A percentile compares a stretch with the other conserved stretches of the same genome.
Evolutionary conservation across 2,329 filamentous ascomycete species (phyloP).

Genomic region (Penicillium sp.): DNA sequence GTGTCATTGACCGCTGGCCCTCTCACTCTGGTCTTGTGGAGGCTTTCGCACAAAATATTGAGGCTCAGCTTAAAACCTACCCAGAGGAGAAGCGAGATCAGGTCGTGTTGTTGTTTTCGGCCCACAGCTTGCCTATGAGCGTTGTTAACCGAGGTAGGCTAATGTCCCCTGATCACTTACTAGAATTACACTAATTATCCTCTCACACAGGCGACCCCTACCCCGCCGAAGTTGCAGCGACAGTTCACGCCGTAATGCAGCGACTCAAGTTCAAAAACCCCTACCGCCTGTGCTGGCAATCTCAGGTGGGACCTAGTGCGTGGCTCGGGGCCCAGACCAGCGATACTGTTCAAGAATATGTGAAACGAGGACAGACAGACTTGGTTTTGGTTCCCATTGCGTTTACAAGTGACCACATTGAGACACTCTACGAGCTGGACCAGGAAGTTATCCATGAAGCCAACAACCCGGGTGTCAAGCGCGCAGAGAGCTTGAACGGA

Average conservation of each 20-base stretch:
- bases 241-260: conserved; percentile 95
- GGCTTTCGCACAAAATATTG: conserved; percentile 89
- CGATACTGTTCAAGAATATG: conserved; percentile 81
- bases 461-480: conserved; percentile 76
- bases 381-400: conserved; percentile 90
- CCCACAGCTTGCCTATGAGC: conserved; percentile 93
- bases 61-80: conserved; percentile 79
- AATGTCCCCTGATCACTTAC: background rate
- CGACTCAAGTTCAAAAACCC: conserved; percentile 82
- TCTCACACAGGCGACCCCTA: conserved; percentile 74
- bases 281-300: conserved; percentile 96
- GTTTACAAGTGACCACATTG: conserved; percentile 98
- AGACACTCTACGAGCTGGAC: conserved; percentile 93
- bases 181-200: background rate
- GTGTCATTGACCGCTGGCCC: conserved; percentile 97
- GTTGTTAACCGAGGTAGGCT: conserved; percentile 83
- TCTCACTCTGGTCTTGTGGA: conserved; percentile 87
- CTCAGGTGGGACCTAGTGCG: conserved; percentile 89
- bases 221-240: conserved; percentile 91
- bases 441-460: conserved; percentile 87
- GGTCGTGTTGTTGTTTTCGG: conserved; percentile 88
- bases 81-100: conserved; percentile 75
- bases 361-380: conserved; percentile 88
- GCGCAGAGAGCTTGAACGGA: conserved; percentile 89
- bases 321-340: conserved; percentile 96